A percentile compares a stretch with the other conserved stretches of the same genome.
phyloP scores from a whole-genome alignment of 495 filamentous ascomycete species.

The Lasiosphaeria miniovina region DNA sequence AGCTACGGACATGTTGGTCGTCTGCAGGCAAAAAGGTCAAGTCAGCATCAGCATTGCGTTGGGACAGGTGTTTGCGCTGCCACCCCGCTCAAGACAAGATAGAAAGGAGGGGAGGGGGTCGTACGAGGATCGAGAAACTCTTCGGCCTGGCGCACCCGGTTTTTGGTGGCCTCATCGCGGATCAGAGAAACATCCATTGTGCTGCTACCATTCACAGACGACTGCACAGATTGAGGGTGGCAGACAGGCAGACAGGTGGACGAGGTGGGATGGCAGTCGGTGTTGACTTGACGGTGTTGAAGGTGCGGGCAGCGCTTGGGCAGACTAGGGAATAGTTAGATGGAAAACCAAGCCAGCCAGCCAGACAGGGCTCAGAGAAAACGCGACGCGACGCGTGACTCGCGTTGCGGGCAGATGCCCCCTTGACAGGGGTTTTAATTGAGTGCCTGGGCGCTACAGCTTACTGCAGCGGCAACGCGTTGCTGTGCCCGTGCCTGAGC shows the following conservation, averaged over 20 bases:
- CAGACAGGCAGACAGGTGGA: background rate
- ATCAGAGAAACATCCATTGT: constrained; percentile 70
- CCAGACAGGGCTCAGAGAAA: constrained; percentile 12
- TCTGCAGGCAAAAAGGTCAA: constrained; percentile 33
- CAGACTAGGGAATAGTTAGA: background rate
- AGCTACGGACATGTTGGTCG: constrained; percentile 63
- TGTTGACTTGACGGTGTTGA: background rate
- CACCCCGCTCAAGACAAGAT: no score
- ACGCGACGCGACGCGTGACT: constrained; percentile 26
- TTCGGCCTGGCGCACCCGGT: constrained; percentile 74
- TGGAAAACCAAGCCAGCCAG: no score
- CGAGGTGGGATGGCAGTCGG: background rate
- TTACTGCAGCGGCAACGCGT: no score
- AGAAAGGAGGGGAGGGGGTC: constrained; percentile 22
- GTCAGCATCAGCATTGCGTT: background rate
- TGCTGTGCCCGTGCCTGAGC: no score
- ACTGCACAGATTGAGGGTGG: constrained; percentile 12
- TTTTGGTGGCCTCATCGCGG: constrained; percentile 75
- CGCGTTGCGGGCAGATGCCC: constrained; percentile 15
- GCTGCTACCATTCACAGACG: constrained; percentile 1
- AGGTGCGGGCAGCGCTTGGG: background rate
- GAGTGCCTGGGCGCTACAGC: background rate
- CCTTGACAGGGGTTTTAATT: constrained; percentile 32
- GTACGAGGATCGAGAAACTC: constrained; percentile 86
- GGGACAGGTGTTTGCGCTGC: no score